Conservation (phyloP, 805 yeast species). For the Kazachstania psychrophila region DNA sequence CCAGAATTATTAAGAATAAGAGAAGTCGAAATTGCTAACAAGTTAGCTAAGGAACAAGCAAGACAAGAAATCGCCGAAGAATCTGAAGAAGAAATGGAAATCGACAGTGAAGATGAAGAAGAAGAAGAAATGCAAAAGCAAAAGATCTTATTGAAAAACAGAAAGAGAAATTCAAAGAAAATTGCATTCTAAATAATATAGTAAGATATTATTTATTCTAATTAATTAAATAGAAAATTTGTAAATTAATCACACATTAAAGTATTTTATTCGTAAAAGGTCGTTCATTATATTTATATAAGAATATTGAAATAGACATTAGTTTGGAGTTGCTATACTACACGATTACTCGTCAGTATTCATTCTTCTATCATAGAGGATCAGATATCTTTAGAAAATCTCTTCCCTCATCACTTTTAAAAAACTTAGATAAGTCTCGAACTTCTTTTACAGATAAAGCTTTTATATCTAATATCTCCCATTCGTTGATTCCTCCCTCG, state of each 20-base stretch:
- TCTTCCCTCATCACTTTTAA: constrained; percentile 2
- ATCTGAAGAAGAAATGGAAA: constrained; percentile 39
- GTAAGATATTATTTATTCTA: background rate
- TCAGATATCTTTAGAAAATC: constrained; percentile 2
- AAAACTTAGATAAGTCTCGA: constrained; percentile 7
- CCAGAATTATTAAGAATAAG: constrained; percentile 87
- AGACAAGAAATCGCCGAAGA: constrained; percentile 41
- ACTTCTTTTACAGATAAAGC: constrained; percentile 9
- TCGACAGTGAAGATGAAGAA: constrained; percentile 43
- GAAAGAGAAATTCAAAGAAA: constrained; percentile 38
- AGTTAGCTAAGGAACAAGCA: constrained; percentile 60
- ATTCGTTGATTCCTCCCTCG: background rate
- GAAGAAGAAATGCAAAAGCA: constrained; percentile 39
- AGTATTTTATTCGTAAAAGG: background rate
- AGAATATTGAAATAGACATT: no score
- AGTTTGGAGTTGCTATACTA: no score
- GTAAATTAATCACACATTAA: background rate
- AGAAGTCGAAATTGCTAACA: constrained; percentile 80
- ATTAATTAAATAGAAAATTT: background rate
- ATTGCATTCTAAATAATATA: constrained; percentile 24
- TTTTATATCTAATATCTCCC: constrained; percentile 13
- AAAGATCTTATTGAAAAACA: constrained; percentile 54
- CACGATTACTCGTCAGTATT: no score
- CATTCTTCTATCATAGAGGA: no score
- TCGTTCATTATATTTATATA: no score